phyloP scores from a whole-genome alignment of 768 basidiomycete genomes.

The Rhizopogon rudus region DNA sequence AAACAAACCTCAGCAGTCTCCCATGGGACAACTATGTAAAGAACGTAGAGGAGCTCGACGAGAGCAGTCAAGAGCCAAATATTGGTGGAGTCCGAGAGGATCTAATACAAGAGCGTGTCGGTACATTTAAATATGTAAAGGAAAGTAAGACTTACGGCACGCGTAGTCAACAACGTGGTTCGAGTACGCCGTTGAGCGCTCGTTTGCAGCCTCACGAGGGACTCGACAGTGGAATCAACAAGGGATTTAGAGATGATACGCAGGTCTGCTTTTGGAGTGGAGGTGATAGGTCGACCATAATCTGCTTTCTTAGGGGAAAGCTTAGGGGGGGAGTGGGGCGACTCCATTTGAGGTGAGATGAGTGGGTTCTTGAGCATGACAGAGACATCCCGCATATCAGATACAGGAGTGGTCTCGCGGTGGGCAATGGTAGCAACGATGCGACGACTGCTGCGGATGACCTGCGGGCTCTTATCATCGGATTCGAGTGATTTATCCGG shows the following conservation, averaged over 20 bases:
- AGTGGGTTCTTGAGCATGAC: constrained; percentile 43
- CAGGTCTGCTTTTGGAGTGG: constrained; percentile 24
- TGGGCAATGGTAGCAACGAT: constrained; percentile 13
- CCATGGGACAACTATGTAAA: constrained; percentile 54
- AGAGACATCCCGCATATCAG: constrained; percentile 48
- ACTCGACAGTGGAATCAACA: constrained; percentile 15
- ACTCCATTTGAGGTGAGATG: constrained; percentile 31
- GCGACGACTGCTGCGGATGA: constrained; percentile 18
- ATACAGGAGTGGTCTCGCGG: constrained; percentile 43
- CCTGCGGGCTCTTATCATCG: constrained; percentile 14
- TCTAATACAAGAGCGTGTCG: constrained; percentile 27
- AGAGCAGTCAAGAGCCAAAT: constrained; percentile 53
- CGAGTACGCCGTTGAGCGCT: constrained; percentile 14
- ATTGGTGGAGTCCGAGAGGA: constrained; percentile 61
- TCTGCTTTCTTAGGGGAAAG: constrained; percentile 14
- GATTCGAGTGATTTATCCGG: constrained; percentile 6
- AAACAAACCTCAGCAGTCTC: constrained; percentile 34
- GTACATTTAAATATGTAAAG: not conserved
- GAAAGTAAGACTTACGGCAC: constrained; percentile 19
- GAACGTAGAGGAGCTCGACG: constrained; percentile 49
- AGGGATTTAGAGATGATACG: constrained; percentile 17
- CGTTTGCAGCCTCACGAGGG: constrained; percentile 16
- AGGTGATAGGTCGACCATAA: constrained; percentile 8
- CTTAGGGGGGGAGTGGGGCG: not conserved
- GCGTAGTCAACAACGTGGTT: constrained; percentile 16